phyloP scores from a whole-genome alignment of 768 basidiomycete genomes.

The Trametes cinnabarina region DNA sequence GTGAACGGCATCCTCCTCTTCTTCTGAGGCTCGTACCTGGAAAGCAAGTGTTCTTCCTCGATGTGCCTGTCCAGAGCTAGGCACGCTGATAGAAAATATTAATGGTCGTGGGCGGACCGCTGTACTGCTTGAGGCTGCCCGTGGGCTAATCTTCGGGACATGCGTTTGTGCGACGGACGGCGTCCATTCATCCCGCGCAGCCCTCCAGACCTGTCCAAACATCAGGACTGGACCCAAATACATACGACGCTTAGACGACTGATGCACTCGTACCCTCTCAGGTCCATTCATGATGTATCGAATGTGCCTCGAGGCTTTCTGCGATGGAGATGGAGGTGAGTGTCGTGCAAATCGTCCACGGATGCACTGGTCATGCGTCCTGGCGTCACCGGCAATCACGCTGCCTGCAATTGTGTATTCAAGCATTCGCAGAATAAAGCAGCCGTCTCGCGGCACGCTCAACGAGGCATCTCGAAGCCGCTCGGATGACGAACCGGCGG shows the following conservation, averaged over 20 bases:
- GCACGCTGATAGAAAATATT: background rate
- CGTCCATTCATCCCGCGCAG: background rate
- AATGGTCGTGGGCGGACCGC: background rate
- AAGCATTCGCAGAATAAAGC: background rate
- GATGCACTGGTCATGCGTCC: background rate
- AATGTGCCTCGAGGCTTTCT: background rate
- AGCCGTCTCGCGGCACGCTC: background rate
- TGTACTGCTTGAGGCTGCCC: background rate
- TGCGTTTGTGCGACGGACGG: background rate
- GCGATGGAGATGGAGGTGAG: background rate
- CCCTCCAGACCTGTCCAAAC: background rate
- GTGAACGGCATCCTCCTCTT: background rate
- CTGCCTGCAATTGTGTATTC: constrained; percentile 1
- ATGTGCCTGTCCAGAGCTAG: constrained; percentile 8
- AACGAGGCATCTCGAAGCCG: background rate
- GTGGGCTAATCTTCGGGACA: background rate
- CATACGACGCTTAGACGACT: background rate
- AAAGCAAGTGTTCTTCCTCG: background rate
- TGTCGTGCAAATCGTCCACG: background rate
- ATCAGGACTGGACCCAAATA: background rate
- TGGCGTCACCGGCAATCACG: background rate
- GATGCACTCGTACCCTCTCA: background rate
- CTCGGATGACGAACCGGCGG: background rate
- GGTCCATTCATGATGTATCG: too few relatives aligned
- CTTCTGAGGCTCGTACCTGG: constrained; percentile 8